A percentile compares a stretch with the other conserved stretches of the same genome.
Evolutionary conservation across 805 yeast species (phyloP).

Genomic region (Candida anglica): DNA sequence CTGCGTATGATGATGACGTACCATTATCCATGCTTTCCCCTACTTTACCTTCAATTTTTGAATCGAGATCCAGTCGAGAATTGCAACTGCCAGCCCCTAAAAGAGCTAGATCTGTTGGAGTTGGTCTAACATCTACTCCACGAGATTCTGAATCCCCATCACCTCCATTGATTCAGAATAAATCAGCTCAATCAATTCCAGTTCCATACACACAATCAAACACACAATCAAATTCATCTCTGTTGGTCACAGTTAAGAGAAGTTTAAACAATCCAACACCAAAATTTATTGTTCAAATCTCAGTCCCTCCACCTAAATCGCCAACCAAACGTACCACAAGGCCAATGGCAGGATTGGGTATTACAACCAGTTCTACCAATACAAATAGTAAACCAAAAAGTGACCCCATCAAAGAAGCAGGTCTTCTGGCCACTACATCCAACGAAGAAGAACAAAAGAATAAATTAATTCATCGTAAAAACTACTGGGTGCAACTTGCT

Average conservation of each 20-base stretch:
- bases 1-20: slow-evolving; percentile 16
- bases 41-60: slow-evolving; percentile 27
- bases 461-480: slow-evolving; percentile 8
- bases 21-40: slow-evolving; percentile 31
- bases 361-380: neutral
- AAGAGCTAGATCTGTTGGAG: neutral
- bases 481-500: slow-evolving; percentile 18
- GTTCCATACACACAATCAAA: no score
- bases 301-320: neutral
- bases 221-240: no score
- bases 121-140: no score
- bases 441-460: neutral
- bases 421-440: neutral
- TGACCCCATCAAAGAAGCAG: neutral
- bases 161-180: neutral
- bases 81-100: neutral
- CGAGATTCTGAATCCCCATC: neutral
- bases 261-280: neutral
- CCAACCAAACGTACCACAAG: neutral
- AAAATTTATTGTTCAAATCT: neutral
- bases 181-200: no score
- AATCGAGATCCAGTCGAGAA: slow-evolving; percentile 3
- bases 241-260: neutral
- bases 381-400: neutral
- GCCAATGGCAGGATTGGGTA: slow-evolving; percentile 2